These are phyloP conservation scores for Hyphopichia khmerensis DNA, from an alignment of 1,139 yeast genomes.

Conservation along the genomic window DNA sequence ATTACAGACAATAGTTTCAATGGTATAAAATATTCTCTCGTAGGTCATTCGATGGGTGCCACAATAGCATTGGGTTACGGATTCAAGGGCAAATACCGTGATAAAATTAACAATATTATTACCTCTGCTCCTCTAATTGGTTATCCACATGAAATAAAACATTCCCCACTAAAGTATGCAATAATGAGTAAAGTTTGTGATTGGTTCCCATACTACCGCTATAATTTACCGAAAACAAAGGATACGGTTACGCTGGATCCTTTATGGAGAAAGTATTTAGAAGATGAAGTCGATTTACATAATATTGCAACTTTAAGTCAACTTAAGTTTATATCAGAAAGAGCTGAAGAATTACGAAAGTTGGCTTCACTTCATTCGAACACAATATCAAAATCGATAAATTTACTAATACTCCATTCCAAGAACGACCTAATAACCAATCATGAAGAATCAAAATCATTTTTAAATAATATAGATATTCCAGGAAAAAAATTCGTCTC, in stretches of 20 bases:
- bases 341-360: constrained; percentile 13
- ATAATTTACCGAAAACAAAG: neutral
- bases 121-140: constrained; percentile 19
- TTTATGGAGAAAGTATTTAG: constrained; percentile 18
- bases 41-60: constrained; percentile 25
- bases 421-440: constrained; percentile 17
- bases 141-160: constrained; percentile 11
- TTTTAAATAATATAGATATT: constrained; percentile 14
- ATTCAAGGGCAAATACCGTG: constrained; percentile 15
- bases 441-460: constrained; percentile 12
- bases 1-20: neutral
- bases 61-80: constrained; percentile 19
- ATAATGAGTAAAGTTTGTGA: neutral
- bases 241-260: constrained; percentile 17
- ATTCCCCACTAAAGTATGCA: constrained; percentile 7
- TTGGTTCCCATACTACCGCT: neutral
- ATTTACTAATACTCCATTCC: constrained; percentile 16
- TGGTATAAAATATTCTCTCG: constrained; percentile 8
- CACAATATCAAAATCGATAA: neutral
- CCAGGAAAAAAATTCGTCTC: constrained; percentile 12
- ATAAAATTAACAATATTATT: constrained; percentile 11
- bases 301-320: constrained; percentile 19
- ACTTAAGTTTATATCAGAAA: constrained; percentile 15
- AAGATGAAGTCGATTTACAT: constrained; percentile 14
- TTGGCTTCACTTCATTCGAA: constrained; percentile 2